Evolutionary conservation across 345 rosid genomes (phyloP).

Genomic region (Moricandia arvensis): DNA sequence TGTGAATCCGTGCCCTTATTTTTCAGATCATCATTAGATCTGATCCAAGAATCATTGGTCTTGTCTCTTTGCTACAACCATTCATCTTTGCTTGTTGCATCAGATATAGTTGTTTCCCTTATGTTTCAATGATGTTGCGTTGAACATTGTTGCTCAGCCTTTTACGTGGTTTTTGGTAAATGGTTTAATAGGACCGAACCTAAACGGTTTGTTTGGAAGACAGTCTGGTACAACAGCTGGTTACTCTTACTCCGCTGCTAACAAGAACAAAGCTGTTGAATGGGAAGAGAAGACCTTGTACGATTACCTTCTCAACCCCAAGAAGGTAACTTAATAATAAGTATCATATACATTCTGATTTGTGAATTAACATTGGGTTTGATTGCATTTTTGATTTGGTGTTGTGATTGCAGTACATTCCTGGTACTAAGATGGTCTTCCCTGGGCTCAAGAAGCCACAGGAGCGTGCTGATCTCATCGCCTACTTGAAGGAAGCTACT

Average conservation of each 20-base stretch:
- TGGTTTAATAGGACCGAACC: conserved; percentile 60
- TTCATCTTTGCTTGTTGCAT: neutral
- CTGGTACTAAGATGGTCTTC: conserved; percentile 99
- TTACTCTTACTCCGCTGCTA: conserved; percentile 81
- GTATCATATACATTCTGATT: neutral
- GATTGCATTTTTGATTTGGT: neutral
- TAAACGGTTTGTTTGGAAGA: conserved; percentile 88
- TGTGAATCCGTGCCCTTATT: neutral
- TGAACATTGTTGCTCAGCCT: neutral
- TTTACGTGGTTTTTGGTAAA: too few species aligned
- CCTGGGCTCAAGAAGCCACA: conserved; percentile 97
- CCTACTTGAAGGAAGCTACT: conserved; percentile 83
- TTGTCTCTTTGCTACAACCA: neutral
- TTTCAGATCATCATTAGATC: conserved; percentile 14
- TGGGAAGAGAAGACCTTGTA: conserved; percentile 90
- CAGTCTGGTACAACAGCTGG: conserved; percentile 63
- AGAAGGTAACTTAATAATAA: conserved; percentile 54
- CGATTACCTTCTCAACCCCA: conserved; percentile 84
- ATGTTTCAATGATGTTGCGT: neutral
- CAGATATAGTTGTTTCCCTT: neutral
- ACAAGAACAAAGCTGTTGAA: conserved; percentile 79
- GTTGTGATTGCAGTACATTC: conserved; percentile 70
- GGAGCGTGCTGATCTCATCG: conserved; percentile 88
- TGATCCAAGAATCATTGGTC: neutral
- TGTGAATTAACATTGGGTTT: neutral